Percentiles rank a stretch among this genome's conserved stretches.
Conservation (phyloP, 73 alveolate genomes). For the Paramecium tetraurelia region DNA sequence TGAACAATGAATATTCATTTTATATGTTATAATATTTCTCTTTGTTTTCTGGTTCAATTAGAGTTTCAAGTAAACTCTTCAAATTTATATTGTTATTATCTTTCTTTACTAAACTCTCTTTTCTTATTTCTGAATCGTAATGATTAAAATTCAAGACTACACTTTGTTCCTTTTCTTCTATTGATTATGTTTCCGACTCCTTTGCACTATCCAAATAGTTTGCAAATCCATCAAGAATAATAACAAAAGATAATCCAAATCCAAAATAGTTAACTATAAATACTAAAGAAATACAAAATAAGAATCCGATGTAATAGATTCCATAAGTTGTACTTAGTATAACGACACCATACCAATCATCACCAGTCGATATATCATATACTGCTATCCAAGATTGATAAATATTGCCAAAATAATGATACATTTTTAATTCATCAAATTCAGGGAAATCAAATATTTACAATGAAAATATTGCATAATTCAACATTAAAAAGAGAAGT, state of each 20-base stretch:
- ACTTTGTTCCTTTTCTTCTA: neutral
- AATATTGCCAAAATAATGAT: constrained; percentile 30
- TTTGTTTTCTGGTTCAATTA: neutral
- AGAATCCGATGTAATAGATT: neutral
- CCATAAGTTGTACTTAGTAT: neutral
- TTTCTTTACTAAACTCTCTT: neutral
- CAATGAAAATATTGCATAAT: constrained; percentile 9
- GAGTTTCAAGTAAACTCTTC: neutral
- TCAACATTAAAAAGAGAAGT: neutral
- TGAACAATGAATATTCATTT: neutral
- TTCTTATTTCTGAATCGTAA: neutral
- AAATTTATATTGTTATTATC: neutral
- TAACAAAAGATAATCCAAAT: constrained; percentile 5
- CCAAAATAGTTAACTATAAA: neutral
- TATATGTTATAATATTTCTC: neutral
- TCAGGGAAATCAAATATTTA: neutral
- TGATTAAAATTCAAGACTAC: neutral
- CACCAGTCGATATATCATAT: constrained; percentile 10
- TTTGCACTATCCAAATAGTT: neutral
- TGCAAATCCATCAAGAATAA: constrained; percentile 36
- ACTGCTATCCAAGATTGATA: constrained; percentile 49
- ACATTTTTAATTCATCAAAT: neutral
- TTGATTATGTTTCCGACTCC: neutral
- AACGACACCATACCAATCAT: constrained; percentile 52
- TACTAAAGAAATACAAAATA: constrained; percentile 19